Conservation (phyloP, 345 rosid species). For the Rhodomyrtus tomentosa region DNA sequence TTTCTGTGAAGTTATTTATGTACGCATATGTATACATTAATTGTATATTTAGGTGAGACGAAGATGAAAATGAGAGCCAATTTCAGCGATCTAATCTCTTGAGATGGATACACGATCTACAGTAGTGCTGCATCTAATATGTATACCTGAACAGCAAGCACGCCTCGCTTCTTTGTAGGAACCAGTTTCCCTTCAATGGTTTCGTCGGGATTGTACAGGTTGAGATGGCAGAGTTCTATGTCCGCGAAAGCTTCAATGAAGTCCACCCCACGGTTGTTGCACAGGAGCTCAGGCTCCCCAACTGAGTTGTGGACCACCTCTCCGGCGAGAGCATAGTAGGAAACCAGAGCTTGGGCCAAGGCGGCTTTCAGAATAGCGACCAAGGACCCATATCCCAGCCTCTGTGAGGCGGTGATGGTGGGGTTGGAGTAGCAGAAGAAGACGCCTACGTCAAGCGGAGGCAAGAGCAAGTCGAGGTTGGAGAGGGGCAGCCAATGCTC, state of each 20-base stretch:
- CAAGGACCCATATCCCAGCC: conserved; percentile 12
- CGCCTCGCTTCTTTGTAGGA: conserved; percentile 41
- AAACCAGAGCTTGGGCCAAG: conserved; percentile 47
- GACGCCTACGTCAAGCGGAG: conserved; percentile 49
- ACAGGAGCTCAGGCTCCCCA: conserved; percentile 77
- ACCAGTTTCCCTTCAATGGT: conserved; percentile 55
- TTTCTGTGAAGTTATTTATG: too few relatives aligned
- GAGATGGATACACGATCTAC: background rate
- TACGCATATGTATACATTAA: too few relatives aligned
- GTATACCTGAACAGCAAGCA: conserved; percentile 56
- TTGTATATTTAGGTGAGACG: background rate
- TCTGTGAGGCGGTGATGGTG: background rate
- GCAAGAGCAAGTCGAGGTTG: conserved; percentile 78
- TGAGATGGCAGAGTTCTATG: conserved; percentile 35
- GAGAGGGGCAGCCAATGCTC: conserved; percentile 76
- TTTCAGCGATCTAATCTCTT: background rate
- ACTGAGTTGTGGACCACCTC: conserved; percentile 41
- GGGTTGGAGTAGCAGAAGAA: conserved; percentile 53
- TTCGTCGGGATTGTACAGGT: conserved; percentile 60
- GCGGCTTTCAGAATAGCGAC: conserved; percentile 35
- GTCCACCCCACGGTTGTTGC: conserved; percentile 75
- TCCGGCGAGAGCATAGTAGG: conserved; percentile 62
- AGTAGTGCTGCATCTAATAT: background rate
- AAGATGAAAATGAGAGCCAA: background rate
- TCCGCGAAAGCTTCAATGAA: conserved; percentile 52